phyloP scores from a whole-genome alignment of 2,329 filamentous ascomycete species.

The Xylogone sp. region DNA sequence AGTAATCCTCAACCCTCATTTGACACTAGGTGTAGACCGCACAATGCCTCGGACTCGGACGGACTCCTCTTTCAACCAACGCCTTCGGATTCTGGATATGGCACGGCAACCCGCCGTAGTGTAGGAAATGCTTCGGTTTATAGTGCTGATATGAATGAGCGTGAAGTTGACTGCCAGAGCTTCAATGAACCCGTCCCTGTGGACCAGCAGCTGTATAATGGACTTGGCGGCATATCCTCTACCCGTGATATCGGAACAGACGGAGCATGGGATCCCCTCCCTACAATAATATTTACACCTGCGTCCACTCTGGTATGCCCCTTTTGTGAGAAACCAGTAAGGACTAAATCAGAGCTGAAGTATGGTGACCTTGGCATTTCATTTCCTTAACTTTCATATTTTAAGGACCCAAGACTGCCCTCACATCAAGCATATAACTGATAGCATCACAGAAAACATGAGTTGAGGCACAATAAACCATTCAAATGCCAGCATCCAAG shows the following conservation, averaged over 20 bases:
- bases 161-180: slow-evolving; percentile 25
- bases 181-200: slow-evolving; percentile 4
- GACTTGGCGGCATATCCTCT: too few relatives aligned
- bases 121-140: slow-evolving; percentile 26
- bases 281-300: neutral
- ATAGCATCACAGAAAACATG: slow-evolving; percentile 64
- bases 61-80: slow-evolving; percentile 18
- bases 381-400: too few relatives aligned
- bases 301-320: neutral
- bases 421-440: neutral
- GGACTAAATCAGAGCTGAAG: neutral
- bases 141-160: slow-evolving; percentile 24
- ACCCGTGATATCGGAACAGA: too few relatives aligned
- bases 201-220: too few relatives aligned
- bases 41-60: slow-evolving; percentile 22
- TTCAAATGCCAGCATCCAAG: slow-evolving; percentile 54
- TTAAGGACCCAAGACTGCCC: too few relatives aligned
- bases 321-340: neutral
- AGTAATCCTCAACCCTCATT: slow-evolving; percentile 17
- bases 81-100: slow-evolving; percentile 30
- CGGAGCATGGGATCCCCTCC: neutral
- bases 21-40: slow-evolving; percentile 26
- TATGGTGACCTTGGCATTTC: too few relatives aligned
- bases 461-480: slow-evolving; percentile 64
- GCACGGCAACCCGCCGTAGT: slow-evolving; percentile 22